A percentile compares a stretch with the other conserved stretches of the same genome.
These are phyloP conservation scores for Scutellaria baicalensis DNA, from an alignment of 257 asterid species.

Conservation along the genomic window DNA sequence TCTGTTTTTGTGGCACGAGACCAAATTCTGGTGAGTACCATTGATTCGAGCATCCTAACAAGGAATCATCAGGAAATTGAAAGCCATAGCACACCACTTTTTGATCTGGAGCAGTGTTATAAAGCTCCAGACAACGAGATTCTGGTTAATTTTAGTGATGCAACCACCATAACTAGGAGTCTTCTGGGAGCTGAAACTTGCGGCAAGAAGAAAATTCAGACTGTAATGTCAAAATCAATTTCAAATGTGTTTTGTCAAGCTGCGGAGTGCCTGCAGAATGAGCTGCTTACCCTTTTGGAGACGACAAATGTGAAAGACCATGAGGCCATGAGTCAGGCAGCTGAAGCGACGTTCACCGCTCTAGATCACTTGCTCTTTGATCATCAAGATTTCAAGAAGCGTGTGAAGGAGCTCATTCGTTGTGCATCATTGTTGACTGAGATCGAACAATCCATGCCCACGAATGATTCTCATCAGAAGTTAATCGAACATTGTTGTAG, in stretches of 20 bases:
- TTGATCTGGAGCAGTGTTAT: neutral
- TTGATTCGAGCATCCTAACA: neutral
- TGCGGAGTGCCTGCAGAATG: constrained; percentile 26
- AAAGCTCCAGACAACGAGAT: neutral
- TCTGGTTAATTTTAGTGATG: neutral
- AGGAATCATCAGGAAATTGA: neutral
- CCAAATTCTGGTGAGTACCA: neutral
- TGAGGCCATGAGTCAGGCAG: constrained; percentile 27
- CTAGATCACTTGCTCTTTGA: constrained; percentile 20
- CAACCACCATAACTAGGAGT: neutral
- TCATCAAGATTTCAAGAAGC: constrained; percentile 20
- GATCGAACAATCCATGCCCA: constrained; percentile 25
- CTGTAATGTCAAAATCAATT: constrained; percentile 23
- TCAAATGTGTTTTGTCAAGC: constrained; percentile 30
- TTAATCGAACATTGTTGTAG: constrained; percentile 14
- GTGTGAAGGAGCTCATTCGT: constrained; percentile 19
- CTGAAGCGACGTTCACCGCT: constrained; percentile 37
- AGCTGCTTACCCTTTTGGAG: constrained; percentile 29
- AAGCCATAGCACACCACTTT: neutral
- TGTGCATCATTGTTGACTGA: constrained; percentile 30
- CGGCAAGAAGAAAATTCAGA: neutral
- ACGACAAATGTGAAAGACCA: constrained; percentile 31
- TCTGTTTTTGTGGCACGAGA: neutral
- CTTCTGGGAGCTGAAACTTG: constrained; percentile 1
- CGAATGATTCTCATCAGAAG: constrained; percentile 8